These are phyloP conservation scores for Pseudomassariella vexata DNA, from an alignment of 2,329 filamentous ascomycete species.

Conservation along the genomic window DNA sequence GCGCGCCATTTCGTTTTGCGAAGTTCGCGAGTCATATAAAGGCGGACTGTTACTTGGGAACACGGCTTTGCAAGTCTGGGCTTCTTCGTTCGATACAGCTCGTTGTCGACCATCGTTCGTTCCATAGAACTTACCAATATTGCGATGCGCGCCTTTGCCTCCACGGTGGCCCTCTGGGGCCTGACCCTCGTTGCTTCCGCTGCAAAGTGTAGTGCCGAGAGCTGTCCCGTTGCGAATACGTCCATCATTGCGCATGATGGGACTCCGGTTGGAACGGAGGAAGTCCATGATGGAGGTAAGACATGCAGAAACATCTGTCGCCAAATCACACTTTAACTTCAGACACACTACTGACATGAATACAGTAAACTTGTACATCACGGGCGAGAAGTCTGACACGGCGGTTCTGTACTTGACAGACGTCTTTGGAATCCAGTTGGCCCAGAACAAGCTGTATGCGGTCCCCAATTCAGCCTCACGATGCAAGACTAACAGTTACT, in stretches of 20 bases:
- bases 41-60: too few relatives aligned
- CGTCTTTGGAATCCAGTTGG: conserved; percentile 25
- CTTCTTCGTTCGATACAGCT: too few relatives aligned
- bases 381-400: conserved; percentile 17
- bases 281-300: conserved; percentile 21
- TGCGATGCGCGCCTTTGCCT: conserved; percentile 2
- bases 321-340: neutral
- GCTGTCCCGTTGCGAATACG: conserved; percentile 18
- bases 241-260: conserved; percentile 22
- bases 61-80: too few relatives aligned
- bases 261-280: conserved; percentile 20
- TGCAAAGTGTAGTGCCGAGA: neutral
- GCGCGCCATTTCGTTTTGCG: too few relatives aligned
- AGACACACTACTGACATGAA: conserved; percentile 4
- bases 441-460: conserved; percentile 21
- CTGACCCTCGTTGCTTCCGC: conserved; percentile 1
- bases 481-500: too few relatives aligned
- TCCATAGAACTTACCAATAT: too few relatives aligned
- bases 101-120: too few relatives aligned
- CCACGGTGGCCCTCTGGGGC: conserved; percentile 5
- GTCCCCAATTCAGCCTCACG: neutral
- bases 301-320: too few relatives aligned
- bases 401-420: conserved; percentile 27
- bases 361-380: conserved; percentile 26
- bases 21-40: too few relatives aligned